Percentiles rank a stretch among this genome's conserved stretches.
Conservation (phyloP, 169 alveolate genomes). For the Neospora caninum region DNA sequence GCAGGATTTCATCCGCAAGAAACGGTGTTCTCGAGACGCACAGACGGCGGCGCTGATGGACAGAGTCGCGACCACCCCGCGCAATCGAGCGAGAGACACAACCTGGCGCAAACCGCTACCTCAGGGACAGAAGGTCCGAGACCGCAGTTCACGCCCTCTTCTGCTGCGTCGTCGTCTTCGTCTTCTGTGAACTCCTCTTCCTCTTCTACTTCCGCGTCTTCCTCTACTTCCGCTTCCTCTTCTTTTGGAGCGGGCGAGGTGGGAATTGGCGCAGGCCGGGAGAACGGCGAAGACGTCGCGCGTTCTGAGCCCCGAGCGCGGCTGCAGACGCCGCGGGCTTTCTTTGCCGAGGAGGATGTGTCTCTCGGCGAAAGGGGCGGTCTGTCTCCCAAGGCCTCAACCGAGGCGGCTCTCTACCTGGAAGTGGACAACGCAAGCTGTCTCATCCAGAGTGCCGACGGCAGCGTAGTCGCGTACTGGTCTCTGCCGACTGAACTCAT, state of each 20-base stretch:
- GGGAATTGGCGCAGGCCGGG: too few species aligned
- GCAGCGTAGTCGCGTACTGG: constrained; percentile 41
- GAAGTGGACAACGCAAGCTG: constrained; percentile 51
- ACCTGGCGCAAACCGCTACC: too few species aligned
- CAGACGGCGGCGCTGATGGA: not conserved
- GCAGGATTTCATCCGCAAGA: not conserved
- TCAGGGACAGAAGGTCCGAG: too few species aligned
- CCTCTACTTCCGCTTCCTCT: not conserved
- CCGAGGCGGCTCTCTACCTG: not conserved
- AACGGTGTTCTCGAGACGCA: not conserved
- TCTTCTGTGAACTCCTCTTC: not conserved
- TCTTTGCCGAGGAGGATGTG: too few species aligned
- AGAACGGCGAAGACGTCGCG: too few species aligned
- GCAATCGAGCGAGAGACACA: too few species aligned
- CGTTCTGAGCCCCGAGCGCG: too few species aligned
- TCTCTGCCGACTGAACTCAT: constrained; percentile 60
- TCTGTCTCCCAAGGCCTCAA: not conserved
- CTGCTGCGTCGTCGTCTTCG: not conserved
- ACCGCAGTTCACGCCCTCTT: too few species aligned
- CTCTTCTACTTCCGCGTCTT: not conserved
- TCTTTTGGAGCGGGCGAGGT: too few species aligned
- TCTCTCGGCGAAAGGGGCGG: too few species aligned
- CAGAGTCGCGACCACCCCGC: too few species aligned
- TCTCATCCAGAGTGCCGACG: constrained; percentile 63
- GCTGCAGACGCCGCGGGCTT: too few species aligned